Evolutionary conservation across 2,329 filamentous ascomycete genomes (phyloP).

Genomic region (Scorias spongiosa): DNA sequence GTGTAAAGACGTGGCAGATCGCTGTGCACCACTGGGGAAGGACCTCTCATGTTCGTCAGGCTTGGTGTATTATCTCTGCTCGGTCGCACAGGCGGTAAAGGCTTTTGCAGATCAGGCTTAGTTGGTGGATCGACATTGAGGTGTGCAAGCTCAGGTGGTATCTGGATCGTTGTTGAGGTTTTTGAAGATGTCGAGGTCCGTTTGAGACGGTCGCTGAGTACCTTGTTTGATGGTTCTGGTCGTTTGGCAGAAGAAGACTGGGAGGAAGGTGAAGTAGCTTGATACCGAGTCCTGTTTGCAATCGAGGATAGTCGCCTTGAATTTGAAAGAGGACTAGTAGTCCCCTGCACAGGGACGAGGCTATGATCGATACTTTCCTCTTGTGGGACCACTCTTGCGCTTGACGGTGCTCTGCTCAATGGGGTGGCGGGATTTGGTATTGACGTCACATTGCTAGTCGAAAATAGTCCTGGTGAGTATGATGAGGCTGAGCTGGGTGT

Average conservation of each 20-base stretch:
- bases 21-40: slow-evolving; percentile 41
- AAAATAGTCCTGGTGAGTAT: slow-evolving; percentile 48
- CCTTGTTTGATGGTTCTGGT: background rate
- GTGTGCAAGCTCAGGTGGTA: slow-evolving; percentile 30
- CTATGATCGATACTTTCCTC: slow-evolving; percentile 37
- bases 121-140: slow-evolving; percentile 43
- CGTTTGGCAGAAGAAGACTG: background rate
- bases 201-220: background rate
- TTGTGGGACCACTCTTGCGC: slow-evolving; percentile 34
- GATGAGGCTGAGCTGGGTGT: slow-evolving; percentile 67
- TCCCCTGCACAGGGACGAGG: slow-evolving; percentile 52
- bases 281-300: background rate
- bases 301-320: background rate
- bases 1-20: slow-evolving; percentile 35
- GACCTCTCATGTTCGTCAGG: slow-evolving; percentile 28
- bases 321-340: slow-evolving; percentile 53
- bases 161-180: background rate
- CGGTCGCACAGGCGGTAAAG: slow-evolving; percentile 29
- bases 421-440: slow-evolving; percentile 38
- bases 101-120: slow-evolving; percentile 25
- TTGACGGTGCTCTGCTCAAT: slow-evolving; percentile 44
- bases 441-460: slow-evolving; percentile 30
- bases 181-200: background rate
- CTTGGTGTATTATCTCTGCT: slow-evolving; percentile 31
- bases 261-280: background rate